These are phyloP conservation scores for Gloeophyllum trabeum DNA, from an alignment of 768 basidiomycete species.

Conservation along the genomic window DNA sequence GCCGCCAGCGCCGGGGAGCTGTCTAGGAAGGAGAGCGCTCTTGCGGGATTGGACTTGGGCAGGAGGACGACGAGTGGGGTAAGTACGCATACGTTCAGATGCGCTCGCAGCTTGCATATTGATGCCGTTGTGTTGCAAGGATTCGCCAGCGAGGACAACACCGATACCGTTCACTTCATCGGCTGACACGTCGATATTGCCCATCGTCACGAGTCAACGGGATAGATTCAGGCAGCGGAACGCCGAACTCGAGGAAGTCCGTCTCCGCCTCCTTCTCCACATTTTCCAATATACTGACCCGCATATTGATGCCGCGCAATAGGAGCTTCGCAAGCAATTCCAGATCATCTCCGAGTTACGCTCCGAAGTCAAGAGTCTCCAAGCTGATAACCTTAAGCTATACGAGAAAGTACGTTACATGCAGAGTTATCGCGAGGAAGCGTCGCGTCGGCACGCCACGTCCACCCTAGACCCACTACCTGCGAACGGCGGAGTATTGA, in stretches of 20 bases:
- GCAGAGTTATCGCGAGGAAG: conserved; percentile 87
- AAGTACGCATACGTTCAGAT: too few relatives aligned
- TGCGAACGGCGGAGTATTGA: conserved; percentile 22
- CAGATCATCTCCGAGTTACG: conserved; percentile 92
- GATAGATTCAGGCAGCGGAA: conserved; percentile 98
- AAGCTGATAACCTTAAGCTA: conserved; percentile 91
- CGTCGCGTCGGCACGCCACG: conserved; percentile 33
- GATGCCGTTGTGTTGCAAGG: conserved; percentile 7
- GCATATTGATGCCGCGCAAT: neutral
- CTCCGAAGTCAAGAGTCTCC: conserved; percentile 81
- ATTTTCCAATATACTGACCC: neutral
- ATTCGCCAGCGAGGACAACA: conserved; percentile 30
- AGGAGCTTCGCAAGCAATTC: conserved; percentile 95
- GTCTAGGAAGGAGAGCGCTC: conserved; percentile 34
- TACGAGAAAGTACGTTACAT: conserved; percentile 99
- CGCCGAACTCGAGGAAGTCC: conserved; percentile 90
- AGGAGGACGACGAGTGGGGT: conserved; percentile 25
- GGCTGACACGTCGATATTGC: conserved; percentile 91
- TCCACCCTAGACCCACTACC: conserved; percentile 66
- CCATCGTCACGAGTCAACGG: conserved; percentile 94
- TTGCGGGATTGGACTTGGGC: conserved; percentile 69
- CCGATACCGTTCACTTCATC: conserved; percentile 64
- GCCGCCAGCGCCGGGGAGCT: conserved; percentile 13
- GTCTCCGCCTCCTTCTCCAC: conserved; percentile 5
- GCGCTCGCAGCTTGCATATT: neutral